Evolutionary conservation across 352 stramenopile species (phyloP), one percentile per base, ranked within the genome.

Genomic region (Phytophthora fragariaefolia): DNA sequence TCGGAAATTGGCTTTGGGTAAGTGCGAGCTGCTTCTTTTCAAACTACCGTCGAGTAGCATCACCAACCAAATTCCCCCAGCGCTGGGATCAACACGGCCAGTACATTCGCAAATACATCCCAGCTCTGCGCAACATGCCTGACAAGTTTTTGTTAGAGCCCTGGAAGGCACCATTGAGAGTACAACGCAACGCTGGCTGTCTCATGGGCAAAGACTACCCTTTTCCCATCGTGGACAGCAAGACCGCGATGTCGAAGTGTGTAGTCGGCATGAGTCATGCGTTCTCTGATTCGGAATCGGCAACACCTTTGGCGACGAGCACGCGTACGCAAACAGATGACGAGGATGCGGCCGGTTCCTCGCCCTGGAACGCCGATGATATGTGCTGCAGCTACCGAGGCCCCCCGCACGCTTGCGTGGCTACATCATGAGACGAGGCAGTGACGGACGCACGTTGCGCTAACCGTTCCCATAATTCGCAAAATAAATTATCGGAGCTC

Each of bases 1-100:
- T 97, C 58, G 97, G 97, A 76, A 99, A 99, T 68, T 99, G 97
- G 97, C 84, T 98, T 46, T 98, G 97, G 96, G 87, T 99, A 2
- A 96, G 82, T 32, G 96, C 92, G 42, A 97, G 87, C 49, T 92
- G 85, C 51, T 98, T 98, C 73, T 99, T 98, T 71, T 92, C 97
- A 49, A 95, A 99, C 69, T 99, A 98, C 71, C 97, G 97, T 71
- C 82, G 92, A 24, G 96, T 98, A 68, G 98, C 98, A 64, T 97
- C 83, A 45, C 96, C 96, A 6, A 87, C 92, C 26, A 76, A 87
- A 23, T 98, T 97, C 67, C 83, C 88, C 8, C 98, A 98, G 72
- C 97, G 98, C 54, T 98, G 92, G 72, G 97, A 99, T 69, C 80
- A 87, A 1, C 62, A 95, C 24, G 92, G 92, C 9, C 59, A 81